phyloP scores from a whole-genome alignment of 169 alveolate species.

The Eimeria acervulina region DNA sequence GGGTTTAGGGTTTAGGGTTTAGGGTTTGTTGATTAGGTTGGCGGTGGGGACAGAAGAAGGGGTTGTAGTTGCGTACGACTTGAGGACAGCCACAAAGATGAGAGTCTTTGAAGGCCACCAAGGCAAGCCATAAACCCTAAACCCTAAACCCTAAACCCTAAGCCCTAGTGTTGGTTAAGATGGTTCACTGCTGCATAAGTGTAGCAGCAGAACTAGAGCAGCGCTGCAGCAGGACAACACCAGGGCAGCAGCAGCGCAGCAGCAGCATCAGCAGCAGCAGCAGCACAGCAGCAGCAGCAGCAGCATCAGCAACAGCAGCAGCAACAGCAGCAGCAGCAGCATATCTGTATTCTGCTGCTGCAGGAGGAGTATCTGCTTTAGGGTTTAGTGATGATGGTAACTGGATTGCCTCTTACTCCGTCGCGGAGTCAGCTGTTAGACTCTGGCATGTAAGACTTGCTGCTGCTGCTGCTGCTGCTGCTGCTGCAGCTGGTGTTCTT shows the following conservation, averaged over 20 bases:
- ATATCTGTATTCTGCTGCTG: constrained; percentile 18
- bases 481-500: no score
- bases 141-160: constrained; percentile 21
- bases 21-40: constrained; percentile 6
- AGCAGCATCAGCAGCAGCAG: no score
- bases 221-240: no score
- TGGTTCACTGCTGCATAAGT: no score
- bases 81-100: constrained; percentile 88
- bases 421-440: constrained; percentile 81
- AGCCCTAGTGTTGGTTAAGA: no score
- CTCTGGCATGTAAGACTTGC: constrained; percentile 82
- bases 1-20: constrained; percentile 33
- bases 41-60: constrained; percentile 76
- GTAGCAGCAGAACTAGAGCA: no score
- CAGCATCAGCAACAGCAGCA: no score
- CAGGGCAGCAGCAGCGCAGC: no score
- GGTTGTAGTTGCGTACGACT: constrained; percentile 85
- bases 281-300: no score
- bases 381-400: constrained; percentile 85
- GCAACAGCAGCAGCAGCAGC: no score
- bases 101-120: constrained; percentile 87
- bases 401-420: constrained; percentile 85
- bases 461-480: constrained; percentile 1
- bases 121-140: constrained; percentile 48
- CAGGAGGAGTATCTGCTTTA: constrained; percentile 80